A percentile compares a stretch with the other conserved stretches of the same genome.
These are phyloP conservation scores for Nidula niveotomentosa DNA, from an alignment of 1,284 basidiomycete species.

Conservation along the genomic window DNA sequence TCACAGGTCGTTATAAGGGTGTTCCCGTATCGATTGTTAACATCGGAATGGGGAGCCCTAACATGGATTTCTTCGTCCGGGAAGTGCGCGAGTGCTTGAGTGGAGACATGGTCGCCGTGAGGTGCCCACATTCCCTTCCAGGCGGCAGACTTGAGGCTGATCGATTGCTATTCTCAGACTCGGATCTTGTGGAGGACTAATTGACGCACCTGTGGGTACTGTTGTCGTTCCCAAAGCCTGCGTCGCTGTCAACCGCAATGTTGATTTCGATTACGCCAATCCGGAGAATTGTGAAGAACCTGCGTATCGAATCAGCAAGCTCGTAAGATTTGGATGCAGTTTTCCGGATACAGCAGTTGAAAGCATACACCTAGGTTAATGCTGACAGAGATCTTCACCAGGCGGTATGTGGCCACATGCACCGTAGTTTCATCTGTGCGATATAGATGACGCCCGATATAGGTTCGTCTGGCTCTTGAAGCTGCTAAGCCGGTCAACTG, in stretches of 20 bases:
- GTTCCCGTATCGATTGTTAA: constrained; percentile 73
- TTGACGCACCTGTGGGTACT: constrained; percentile 69
- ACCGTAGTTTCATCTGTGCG: too few relatives aligned
- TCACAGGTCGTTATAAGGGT: constrained; percentile 75
- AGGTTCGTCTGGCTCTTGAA: constrained; percentile 51
- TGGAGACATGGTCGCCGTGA: constrained; percentile 78
- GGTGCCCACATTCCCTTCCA: constrained; percentile 37
- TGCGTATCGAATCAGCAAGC: constrained; percentile 72
- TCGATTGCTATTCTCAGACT: constrained; percentile 41
- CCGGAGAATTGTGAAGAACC: constrained; percentile 37
- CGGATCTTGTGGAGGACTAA: constrained; percentile 79
- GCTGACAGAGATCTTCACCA: constrained; percentile 55
- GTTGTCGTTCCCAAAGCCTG: constrained; percentile 71
- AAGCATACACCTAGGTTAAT: constrained; percentile 36
- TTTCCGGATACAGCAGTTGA: background rate
- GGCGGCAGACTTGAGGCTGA: background rate
- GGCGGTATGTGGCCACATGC: constrained; percentile 31
- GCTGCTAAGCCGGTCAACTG: constrained; percentile 40
- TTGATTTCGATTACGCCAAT: constrained; percentile 71
- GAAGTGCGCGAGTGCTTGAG: constrained; percentile 76
- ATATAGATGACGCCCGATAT: background rate
- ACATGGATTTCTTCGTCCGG: constrained; percentile 84
- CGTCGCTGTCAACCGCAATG: constrained; percentile 70
- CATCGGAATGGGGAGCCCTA: constrained; percentile 83
- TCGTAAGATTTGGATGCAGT: constrained; percentile 37